These are phyloP conservation scores for Candida tammaniensis DNA, from an alignment of 805 yeast species.

Conservation along the genomic window DNA sequence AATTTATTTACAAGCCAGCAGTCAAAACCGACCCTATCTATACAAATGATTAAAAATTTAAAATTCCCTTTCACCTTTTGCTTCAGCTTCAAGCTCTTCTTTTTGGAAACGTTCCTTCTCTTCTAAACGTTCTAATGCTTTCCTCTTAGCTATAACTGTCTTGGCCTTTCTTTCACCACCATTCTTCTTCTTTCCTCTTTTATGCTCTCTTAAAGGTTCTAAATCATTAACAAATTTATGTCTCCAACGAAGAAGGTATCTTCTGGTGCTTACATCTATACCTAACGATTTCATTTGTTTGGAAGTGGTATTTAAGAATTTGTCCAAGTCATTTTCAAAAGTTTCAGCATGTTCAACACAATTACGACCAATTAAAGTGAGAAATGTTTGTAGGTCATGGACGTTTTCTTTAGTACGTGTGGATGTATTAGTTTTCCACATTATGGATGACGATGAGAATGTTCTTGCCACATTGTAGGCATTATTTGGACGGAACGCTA, in stretches of 20 bases:
- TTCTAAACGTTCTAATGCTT: slow-evolving; percentile 59
- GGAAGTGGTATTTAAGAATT: slow-evolving; percentile 57
- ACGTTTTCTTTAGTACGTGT: slow-evolving; percentile 44
- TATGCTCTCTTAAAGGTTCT: slow-evolving; percentile 52
- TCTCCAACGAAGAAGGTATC: slow-evolving; percentile 71
- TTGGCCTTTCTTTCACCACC: slow-evolving; percentile 87
- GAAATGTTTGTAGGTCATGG: slow-evolving; percentile 67
- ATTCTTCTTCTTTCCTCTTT: slow-evolving; percentile 65
- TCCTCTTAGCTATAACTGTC: slow-evolving; percentile 47
- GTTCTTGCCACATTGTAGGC: no score
- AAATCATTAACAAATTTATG: slow-evolving; percentile 60
- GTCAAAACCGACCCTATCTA: not conserved
- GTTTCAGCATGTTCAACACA: slow-evolving; percentile 62
- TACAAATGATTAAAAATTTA: no score
- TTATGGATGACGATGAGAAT: slow-evolving; percentile 11
- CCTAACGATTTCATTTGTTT: slow-evolving; percentile 69
- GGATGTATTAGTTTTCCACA: slow-evolving; percentile 51
- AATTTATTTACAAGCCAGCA: not conserved
- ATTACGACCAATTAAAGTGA: slow-evolving; percentile 76
- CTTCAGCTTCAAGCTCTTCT: slow-evolving; percentile 39
- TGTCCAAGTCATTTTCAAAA: slow-evolving; percentile 58
- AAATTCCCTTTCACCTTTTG: slow-evolving; percentile 41
- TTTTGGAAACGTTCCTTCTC: slow-evolving; percentile 43
- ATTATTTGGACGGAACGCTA: no score
- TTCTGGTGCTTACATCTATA: slow-evolving; percentile 66